Conservation (phyloP, 495 filamentous ascomycete species). For the Diplogelasinospora grovesii region DNA sequence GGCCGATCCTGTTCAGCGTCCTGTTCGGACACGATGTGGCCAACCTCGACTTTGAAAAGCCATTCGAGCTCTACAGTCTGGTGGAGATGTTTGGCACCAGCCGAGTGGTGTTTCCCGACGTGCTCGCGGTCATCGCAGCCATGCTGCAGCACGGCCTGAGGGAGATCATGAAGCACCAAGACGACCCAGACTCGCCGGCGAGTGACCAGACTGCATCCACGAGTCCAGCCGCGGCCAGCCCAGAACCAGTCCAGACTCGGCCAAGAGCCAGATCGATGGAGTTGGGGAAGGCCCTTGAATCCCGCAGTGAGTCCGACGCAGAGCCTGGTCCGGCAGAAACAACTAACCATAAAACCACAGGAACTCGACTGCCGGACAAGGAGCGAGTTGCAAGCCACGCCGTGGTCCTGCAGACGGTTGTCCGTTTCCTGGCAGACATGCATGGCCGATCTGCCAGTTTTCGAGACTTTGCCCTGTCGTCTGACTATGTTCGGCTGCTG, state of each 20-base stretch:
- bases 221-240: conserved; percentile 6
- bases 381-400: conserved; percentile 46
- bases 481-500: conserved; percentile 71
- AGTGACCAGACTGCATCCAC: conserved; percentile 15
- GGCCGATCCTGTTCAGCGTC: conserved; percentile 85
- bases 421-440: conserved; percentile 71
- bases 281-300: conserved; percentile 42
- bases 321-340: too few relatives aligned
- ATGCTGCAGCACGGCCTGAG: conserved; percentile 83
- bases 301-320: conserved; percentile 36
- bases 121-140: conserved; percentile 70
- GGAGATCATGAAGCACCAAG: conserved; percentile 55
- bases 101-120: conserved; percentile 67
- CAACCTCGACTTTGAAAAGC: conserved; percentile 61
- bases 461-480: conserved; percentile 69
- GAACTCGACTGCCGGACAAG: conserved; percentile 30
- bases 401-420: conserved; percentile 60
- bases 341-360: conserved; percentile 14
- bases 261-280: conserved; percentile 43
- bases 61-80: conserved; percentile 67
- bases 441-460: conserved; percentile 67
- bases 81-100: conserved; percentile 62
- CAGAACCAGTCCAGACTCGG: conserved; percentile 23
- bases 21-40: conserved; percentile 79
- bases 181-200: conserved; percentile 49